Evolutionary conservation across 2,329 filamentous ascomycete genomes (phyloP).

Genomic region (Aureobasidium sp.): DNA sequence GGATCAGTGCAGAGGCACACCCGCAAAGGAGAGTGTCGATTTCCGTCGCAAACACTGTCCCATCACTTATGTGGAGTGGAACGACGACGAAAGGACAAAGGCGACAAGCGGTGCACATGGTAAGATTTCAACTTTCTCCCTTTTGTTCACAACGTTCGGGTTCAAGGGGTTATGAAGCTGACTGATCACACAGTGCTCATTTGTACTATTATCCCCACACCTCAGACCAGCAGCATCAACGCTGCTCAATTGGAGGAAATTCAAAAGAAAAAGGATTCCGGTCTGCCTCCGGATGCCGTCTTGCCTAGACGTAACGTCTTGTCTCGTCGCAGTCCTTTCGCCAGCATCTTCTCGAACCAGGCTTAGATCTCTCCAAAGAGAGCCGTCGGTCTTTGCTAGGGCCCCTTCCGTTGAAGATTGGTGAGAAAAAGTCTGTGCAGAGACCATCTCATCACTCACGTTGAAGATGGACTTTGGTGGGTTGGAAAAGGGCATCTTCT

Average conservation of each 20-base stretch:
- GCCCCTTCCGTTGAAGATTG: too few species aligned
- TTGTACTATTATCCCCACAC: not conserved
- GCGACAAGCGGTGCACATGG: not conserved
- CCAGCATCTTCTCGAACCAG: not conserved
- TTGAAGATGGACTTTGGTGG: too few species aligned
- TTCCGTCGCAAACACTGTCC: not conserved
- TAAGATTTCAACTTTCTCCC: not conserved
- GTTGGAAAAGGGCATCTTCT: too few species aligned
- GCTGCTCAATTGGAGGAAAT: not conserved
- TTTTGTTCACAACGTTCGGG: too few species aligned
- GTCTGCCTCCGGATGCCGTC: not conserved
- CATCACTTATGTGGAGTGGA: not conserved
- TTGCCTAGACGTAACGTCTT: not conserved
- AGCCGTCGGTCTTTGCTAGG: not conserved
- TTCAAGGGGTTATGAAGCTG: too few species aligned
- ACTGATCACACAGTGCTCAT: not conserved
- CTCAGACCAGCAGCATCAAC: not conserved
- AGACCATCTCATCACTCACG: too few species aligned
- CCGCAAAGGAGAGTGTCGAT: not conserved
- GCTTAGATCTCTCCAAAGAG: not conserved
- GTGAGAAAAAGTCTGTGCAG: too few species aligned
- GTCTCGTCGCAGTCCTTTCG: not conserved
- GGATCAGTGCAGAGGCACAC: not conserved
- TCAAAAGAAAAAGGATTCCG: not conserved
- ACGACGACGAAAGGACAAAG: constrained; percentile 1